A percentile compares a stretch with the other conserved stretches of the same genome.
Conservation (phyloP, 495 filamentous ascomycete genomes). For the Aspergillus nanangensis region DNA sequence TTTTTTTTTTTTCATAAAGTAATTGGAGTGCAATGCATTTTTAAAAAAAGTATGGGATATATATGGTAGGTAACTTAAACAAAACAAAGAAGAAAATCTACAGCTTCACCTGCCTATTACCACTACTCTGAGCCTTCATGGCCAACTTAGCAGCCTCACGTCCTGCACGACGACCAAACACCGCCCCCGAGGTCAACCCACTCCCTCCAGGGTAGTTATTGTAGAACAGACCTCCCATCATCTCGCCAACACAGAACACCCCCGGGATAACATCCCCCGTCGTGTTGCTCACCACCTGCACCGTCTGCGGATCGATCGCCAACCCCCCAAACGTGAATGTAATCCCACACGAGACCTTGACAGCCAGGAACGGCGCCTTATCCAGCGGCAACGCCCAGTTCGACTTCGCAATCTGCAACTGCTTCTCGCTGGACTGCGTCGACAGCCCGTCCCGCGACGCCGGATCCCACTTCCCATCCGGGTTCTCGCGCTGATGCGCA, state of each 20-base stretch:
- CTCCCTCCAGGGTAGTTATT: slow-evolving; percentile 62
- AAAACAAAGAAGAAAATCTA: too few species aligned
- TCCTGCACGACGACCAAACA: slow-evolving; percentile 53
- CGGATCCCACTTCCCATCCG: slow-evolving; percentile 45
- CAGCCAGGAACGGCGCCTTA: slow-evolving; percentile 52
- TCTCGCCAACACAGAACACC: slow-evolving; percentile 55
- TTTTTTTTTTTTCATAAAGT: too few species aligned
- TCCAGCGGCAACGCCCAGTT: slow-evolving; percentile 60
- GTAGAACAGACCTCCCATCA: slow-evolving; percentile 60
- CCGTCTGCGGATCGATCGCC: slow-evolving; percentile 41
- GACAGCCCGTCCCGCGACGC: slow-evolving; percentile 51
- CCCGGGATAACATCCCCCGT: slow-evolving; percentile 44
- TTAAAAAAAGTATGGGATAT: too few species aligned
- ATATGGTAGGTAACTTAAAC: too few species aligned
- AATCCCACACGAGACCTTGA: slow-evolving; percentile 55
- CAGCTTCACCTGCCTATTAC: not conserved
- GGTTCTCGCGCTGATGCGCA: slow-evolving; percentile 30
- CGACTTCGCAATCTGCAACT: slow-evolving; percentile 46
- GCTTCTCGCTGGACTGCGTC: slow-evolving; percentile 38
- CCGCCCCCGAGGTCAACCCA: slow-evolving; percentile 54
- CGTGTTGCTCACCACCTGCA: slow-evolving; percentile 39
- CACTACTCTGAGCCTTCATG: not conserved
- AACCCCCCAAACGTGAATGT: slow-evolving; percentile 66
- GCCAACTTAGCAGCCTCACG: slow-evolving; percentile 25
- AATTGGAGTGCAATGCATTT: too few species aligned